Evolutionary conservation across 2,329 filamentous ascomycete species (phyloP), one percentile per base, ranked within the genome.

Genomic region (Lachnellula hyalina): DNA sequence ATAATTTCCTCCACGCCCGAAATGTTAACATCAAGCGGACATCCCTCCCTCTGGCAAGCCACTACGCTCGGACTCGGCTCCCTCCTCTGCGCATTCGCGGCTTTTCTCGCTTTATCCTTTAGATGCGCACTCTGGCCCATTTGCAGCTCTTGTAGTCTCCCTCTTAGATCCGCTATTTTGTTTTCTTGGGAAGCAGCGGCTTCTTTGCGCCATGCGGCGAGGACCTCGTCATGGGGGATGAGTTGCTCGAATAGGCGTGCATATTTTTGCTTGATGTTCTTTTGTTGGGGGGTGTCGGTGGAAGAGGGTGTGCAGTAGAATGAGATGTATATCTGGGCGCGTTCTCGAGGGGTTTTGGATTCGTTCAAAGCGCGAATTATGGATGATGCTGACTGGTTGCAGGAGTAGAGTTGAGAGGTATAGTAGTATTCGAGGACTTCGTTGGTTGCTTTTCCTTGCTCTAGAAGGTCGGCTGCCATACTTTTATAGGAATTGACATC

Each of bases 201-300:
- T 44, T 69, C 67, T 47, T 61, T 62, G 34, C 51, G 55, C 65
- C 65, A 65, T 1, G 59, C 57, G 3, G 52, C 47, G 5, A 69
- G 34, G 1, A 68, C 63, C 15, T 54, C 57, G 47, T 69, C 65
- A 34, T 65, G 62, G 1, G 63, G 55, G 5, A 52, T 44, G 1
- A 56, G 49, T 21, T 55, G 41, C 44, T 66, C 63, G 51, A 69
- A 69, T 50, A 64, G 60, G 4, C 63, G 61, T 3, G 57, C 57
- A 46, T 66, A 67, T 53, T 68, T 69, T 3, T 49, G 38, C 53
- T 69, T 69, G 52, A 68, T 64, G 23, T 65, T 63, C 44, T 61
- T 61, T 12, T 61, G 53, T 9, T 61, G 56, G 9, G 56, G 48
- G 7, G 58, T 57, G 47, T 69, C 66, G 15, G 34, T 47, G 15